Evolutionary conservation across 495 filamentous ascomycete species (phyloP).

Genomic region (Penicillium goetzii): DNA sequence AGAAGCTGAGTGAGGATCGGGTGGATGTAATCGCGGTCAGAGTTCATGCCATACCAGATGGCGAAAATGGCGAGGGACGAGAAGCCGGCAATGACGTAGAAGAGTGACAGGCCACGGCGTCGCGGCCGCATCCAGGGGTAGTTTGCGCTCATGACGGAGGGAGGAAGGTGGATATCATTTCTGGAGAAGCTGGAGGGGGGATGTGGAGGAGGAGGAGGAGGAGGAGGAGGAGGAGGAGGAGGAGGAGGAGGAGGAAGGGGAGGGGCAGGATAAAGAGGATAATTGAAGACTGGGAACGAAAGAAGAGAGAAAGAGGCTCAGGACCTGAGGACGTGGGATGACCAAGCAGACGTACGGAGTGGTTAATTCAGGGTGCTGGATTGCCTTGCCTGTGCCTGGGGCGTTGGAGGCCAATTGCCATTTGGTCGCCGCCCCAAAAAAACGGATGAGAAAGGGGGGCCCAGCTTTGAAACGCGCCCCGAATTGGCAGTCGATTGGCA

Average conservation of each 20-base stretch:
- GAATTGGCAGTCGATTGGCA: conserved; percentile 13
- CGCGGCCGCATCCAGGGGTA: conserved; percentile 33
- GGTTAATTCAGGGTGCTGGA: not conserved
- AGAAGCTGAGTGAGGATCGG: conserved; percentile 45
- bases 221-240: conserved; percentile 6
- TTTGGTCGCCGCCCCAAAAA: not conserved
- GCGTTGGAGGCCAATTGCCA: no score
- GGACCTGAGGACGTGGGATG: not conserved
- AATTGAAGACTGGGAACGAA: not conserved
- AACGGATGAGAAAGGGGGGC: not conserved
- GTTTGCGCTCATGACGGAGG: conserved; percentile 30
- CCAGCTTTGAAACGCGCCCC: conserved; percentile 12
- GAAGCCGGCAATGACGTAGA: conserved; percentile 30
- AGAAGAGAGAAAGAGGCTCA: not conserved
- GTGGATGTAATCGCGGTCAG: conserved; percentile 43
- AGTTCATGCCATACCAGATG: conserved; percentile 49
- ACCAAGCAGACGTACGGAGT: not conserved
- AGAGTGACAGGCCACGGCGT: conserved; percentile 29
- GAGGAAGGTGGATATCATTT: not conserved
- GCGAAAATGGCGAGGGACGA: conserved; percentile 24
- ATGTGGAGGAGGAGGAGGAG: conserved; percentile 9
- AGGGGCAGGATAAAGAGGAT: not conserved
- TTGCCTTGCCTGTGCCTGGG: no score
- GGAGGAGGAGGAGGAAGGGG: conserved; percentile 2
- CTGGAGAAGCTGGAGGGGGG: conserved; percentile 3